Base-by-base conservation (phyloP, 306 rosid species). In the Vigna hirtella region DNA sequence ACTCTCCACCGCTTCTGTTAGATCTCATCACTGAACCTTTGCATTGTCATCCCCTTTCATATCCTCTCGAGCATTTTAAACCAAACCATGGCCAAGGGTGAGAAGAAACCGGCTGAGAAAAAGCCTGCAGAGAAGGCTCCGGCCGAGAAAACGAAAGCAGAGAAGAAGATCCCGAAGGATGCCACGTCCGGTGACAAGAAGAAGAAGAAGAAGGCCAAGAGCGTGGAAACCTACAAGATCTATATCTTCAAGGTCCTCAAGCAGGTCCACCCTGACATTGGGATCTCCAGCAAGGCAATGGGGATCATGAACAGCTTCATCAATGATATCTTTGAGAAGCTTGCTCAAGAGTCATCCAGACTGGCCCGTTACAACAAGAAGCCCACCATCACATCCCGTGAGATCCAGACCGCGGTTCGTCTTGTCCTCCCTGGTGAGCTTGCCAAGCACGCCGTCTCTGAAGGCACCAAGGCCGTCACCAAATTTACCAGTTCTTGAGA, bases 261-360 rank as follows among this genome's bases (percentile, higher is more conserved):
- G 76, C 90, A 87, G 69, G 88, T 87, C 6, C 90, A 86, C 20
- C 90, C 90, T 10, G 89, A 86, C 17, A 86, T 86, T 0, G 89
- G 89, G 0, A 79, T 86, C 64, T 83, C 90, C 0, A 84, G 87
- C 76, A 87, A 82, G 32, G 85, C 87, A 22, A 85, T 85, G 88
- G 89, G 82, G 5, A 86, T 86, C 38, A 83, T 83, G 87, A 83
- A 86, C 75, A 83, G 87, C 48, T 86, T 87, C 76, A 77, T 85
- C 89, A 83, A 85, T 7, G 88, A 75, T 0, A 77, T 88, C 40
- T 87, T 84, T 4, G 90, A 85, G 81, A 85, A 81, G 32, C 81
- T 85, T 1, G 88, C 85, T 0, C 85, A 82, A 50, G 88, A 85
- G 7, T 5, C 87, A 0, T 75, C 89, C 1, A 64, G 85, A 3